Conservation (phyloP, 768 basidiomycete species). For the Mycena rosella region DNA sequence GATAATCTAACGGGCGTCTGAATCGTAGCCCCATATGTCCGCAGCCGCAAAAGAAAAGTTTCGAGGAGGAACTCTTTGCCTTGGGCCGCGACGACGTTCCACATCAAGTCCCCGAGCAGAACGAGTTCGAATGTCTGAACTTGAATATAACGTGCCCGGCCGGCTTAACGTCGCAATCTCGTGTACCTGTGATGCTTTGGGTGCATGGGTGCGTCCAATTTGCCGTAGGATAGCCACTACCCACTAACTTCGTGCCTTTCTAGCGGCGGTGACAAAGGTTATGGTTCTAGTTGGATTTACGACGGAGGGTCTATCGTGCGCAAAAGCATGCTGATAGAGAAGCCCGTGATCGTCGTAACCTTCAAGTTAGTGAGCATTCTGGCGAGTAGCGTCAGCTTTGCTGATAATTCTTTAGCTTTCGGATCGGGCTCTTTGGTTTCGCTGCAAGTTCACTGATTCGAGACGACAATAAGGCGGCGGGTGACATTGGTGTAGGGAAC, state of each 20-base stretch:
- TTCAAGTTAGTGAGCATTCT: constrained; percentile 70
- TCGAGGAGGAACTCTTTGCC: constrained; percentile 75
- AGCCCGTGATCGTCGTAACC: constrained; percentile 78
- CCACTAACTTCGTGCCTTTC: constrained; percentile 23
- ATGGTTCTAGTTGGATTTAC: constrained; percentile 82
- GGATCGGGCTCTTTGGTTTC: constrained; percentile 81
- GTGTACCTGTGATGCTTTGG: constrained; percentile 86
- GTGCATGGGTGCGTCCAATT: constrained; percentile 76
- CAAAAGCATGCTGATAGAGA: constrained; percentile 70
- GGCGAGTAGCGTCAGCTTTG: constrained; percentile 10
- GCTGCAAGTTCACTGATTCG: constrained; percentile 75
- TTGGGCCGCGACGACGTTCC: constrained; percentile 66
- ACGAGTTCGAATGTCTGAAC: constrained; percentile 86
- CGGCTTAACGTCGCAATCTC: constrained; percentile 63
- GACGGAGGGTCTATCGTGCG: constrained; percentile 81
- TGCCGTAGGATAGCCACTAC: background rate
- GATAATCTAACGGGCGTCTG: constrained; percentile 5
- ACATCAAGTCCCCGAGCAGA: constrained; percentile 66
- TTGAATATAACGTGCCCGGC: constrained; percentile 84
- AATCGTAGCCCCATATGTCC: constrained; percentile 78
- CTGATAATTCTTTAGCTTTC: constrained; percentile 63
- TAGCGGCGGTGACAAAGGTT: constrained; percentile 80
- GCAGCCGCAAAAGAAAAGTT: constrained; percentile 61
- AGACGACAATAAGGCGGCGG: constrained; percentile 74
- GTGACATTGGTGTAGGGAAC: constrained; percentile 82